These are phyloP conservation scores for sorghum (Sorghum bicolor) DNA, from an alignment of 176 grass and related monocot genomes.

Conservation along the genomic window DNA sequence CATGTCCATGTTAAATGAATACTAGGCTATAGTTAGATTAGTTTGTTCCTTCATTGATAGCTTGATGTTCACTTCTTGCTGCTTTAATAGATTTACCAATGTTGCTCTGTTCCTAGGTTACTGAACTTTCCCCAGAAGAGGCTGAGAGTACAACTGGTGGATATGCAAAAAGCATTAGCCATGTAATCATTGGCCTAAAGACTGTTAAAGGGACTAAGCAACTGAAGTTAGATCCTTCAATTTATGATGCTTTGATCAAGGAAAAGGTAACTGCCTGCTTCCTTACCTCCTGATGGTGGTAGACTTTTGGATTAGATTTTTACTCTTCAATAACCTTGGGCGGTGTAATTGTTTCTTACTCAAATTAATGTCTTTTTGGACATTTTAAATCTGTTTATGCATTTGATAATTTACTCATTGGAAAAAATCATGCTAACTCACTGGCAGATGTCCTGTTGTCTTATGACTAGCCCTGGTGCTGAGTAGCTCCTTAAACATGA, in stretches of 20 bases:
- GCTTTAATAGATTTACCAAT: neutral
- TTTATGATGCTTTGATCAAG: constrained; percentile 98
- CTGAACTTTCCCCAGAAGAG: constrained; percentile 90
- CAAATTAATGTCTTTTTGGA: neutral
- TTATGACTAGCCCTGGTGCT: neutral
- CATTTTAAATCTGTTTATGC: neutral
- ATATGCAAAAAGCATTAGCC: constrained; percentile 84
- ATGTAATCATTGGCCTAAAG: constrained; percentile 91
- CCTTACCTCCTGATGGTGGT: neutral
- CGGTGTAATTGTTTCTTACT: neutral
- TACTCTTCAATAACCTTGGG: neutral
- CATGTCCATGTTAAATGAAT: neutral
- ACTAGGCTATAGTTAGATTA: neutral
- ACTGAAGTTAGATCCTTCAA: constrained; percentile 92
- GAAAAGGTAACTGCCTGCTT: constrained; percentile 64
- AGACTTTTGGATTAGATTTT: neutral
- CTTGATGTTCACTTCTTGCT: constrained; percentile 1
- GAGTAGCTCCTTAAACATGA: neutral
- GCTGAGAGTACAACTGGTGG: constrained; percentile 75
- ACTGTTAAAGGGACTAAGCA: constrained; percentile 98
- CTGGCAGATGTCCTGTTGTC: neutral
- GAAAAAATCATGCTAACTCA: neutral
- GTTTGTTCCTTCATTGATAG: neutral
- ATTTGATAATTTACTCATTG: neutral
- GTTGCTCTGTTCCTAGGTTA: constrained; percentile 55